Evolutionary conservation across 768 basidiomycete genomes (phyloP).

Genomic region (Calocybe gangraenosa): DNA sequence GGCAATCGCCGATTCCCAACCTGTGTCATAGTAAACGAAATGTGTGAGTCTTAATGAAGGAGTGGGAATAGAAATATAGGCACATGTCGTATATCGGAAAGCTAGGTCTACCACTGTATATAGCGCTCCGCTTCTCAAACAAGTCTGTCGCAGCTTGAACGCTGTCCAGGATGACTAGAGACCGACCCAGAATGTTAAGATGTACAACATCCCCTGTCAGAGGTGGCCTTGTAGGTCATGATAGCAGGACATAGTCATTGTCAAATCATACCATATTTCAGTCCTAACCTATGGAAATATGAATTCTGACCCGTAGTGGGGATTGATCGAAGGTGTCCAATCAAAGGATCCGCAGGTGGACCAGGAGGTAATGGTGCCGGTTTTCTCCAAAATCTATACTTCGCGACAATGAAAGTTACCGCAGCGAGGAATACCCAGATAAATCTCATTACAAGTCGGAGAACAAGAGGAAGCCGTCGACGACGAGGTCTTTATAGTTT

Average conservation of each 20-base stretch:
- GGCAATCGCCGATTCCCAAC: slow-evolving; percentile 13
- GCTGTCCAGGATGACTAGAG: slow-evolving; percentile 21
- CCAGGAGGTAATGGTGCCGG: slow-evolving; percentile 24
- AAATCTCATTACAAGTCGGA: too few species aligned
- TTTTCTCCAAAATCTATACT: slow-evolving; percentile 1
- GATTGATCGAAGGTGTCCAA: slow-evolving; percentile 31
- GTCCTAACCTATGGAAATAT: slow-evolving; percentile 25
- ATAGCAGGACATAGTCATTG: neutral
- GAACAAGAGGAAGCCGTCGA: too few species aligned
- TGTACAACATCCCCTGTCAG: slow-evolving; percentile 19
- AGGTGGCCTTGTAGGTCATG: neutral
- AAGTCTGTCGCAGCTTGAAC: slow-evolving; percentile 22
- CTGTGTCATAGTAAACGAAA: slow-evolving; percentile 8
- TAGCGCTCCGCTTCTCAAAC: slow-evolving; percentile 20
- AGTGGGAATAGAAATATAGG: too few species aligned
- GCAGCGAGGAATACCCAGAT: neutral
- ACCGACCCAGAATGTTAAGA: slow-evolving; percentile 19
- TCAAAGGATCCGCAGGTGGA: slow-evolving; percentile 30
- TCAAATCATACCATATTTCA: slow-evolving; percentile 27
- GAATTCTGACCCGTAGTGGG: slow-evolving; percentile 22
- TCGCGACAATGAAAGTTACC: neutral
- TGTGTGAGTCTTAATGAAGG: neutral
- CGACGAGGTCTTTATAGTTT: neutral
- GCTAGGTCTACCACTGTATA: slow-evolving; percentile 21
- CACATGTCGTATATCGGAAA: slow-evolving; percentile 17